Evolutionary conservation across 768 basidiomycete genomes (phyloP).

Genomic region (Boletus sp.): DNA sequence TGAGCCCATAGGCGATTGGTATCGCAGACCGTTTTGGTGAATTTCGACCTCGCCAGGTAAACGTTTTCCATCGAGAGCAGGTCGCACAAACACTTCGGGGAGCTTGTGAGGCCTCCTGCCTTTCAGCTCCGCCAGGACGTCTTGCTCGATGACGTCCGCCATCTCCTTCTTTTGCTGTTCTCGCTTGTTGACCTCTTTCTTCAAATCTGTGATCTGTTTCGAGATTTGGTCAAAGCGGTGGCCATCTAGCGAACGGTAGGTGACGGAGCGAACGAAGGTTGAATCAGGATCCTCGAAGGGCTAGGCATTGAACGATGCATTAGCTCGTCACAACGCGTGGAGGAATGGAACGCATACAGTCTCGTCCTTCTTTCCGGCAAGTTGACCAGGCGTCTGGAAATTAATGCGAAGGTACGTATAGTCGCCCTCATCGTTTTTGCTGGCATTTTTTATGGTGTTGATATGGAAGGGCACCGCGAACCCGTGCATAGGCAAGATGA

Average conservation of each 20-base stretch:
- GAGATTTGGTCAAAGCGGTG: conserved; percentile 87
- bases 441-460: conserved; percentile 96
- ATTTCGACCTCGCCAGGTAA: conserved; percentile 98
- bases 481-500: conserved; percentile 91
- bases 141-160: conserved; percentile 98
- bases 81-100: conserved; percentile 90
- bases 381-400: conserved; percentile 97
- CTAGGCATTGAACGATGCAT: conserved; percentile 35
- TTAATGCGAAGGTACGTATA: conserved; percentile 94
- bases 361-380: conserved; percentile 98
- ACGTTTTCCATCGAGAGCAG: conserved; percentile 92
- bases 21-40: conserved; percentile 94
- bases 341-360: conserved; percentile 53
- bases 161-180: conserved; percentile 98
- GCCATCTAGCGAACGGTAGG: conserved; percentile 87
- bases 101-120: conserved; percentile 83
- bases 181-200: conserved; percentile 95
- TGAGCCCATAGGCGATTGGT: conserved; percentile 80
- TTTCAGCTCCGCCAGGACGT: conserved; percentile 82
- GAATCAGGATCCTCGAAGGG: conserved; percentile 97
- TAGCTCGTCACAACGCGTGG: conserved; percentile 1
- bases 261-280: conserved; percentile 93
- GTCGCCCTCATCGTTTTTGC: conserved; percentile 96
- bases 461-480: conserved; percentile 98
- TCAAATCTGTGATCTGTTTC: conserved; percentile 91